Evolutionary conservation across 495 filamentous ascomycete genomes (phyloP), one percentile per base, ranked within the genome.

Genomic region (Collariella sp.): DNA sequence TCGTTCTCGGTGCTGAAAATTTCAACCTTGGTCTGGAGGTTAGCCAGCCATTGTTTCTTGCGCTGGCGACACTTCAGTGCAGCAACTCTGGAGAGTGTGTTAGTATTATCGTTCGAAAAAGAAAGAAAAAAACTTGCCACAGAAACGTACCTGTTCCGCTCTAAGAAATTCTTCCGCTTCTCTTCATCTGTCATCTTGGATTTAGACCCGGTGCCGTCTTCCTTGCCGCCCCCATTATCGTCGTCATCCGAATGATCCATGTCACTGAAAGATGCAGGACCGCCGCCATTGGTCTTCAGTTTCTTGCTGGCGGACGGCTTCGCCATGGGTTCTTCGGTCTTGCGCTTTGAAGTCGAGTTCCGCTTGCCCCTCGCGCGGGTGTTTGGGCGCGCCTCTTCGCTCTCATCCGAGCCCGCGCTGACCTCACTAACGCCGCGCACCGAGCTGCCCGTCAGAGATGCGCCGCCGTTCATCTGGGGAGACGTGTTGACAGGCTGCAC

Each of bases 181-280:
- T 98, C 93, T 65, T 97, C 93, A 59, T 98, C 93, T 12, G 93
- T 97, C 94, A 97, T 96, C 74, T 97, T 98, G 0, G 78, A 75
- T 40, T 71, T 70, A 34, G 56, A 54, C 20, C 64, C 69, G 31
- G 42, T 47, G 23, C 59, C 59, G 34, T 74, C 74, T 33, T 79
- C 75, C 10, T 78, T 70, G 35, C 81, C 78, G 20, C 29, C 29
- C 23, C 35, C 31, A 76, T 78, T 43, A 73, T 73, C 44, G 19
- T 66, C 66, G 36, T 72, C 67, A 40, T 70, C 62, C 2, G 58
- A 60, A 10, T 62, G 56, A 12, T 61, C 58, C 57, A 61, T 60
- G 13, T 64, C 31, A 11, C 61, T 75, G 18, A 35, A 1, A 10
- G 49, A 42, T 12, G 24, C 39, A 1, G 69, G 74, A 34, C 64